phyloP scores from a whole-genome alignment of 2,329 filamentous ascomycete species.

The Calycina marina region DNA sequence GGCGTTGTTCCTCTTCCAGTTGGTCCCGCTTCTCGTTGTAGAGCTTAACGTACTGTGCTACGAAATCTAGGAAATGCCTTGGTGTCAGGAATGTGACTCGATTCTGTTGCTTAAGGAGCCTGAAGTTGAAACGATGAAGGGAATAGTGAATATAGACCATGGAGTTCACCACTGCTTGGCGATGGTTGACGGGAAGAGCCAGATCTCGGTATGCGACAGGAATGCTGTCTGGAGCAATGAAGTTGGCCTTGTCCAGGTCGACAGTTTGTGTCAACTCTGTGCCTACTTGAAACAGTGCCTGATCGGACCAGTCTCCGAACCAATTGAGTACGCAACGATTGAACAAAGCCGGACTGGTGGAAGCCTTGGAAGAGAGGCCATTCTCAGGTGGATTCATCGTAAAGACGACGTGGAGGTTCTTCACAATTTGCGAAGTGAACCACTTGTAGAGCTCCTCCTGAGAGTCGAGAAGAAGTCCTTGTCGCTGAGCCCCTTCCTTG shows the following conservation, averaged over 20 bases:
- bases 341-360: conserved; percentile 94
- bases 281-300: conserved; percentile 94
- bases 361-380: conserved; percentile 86
- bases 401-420: conserved; percentile 97
- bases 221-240: conserved; percentile 75
- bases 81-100: conserved; percentile 88
- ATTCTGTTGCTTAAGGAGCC: conserved; percentile 81
- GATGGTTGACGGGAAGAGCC: conserved; percentile 70
- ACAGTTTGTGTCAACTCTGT: conserved; percentile 93
- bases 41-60: conserved; percentile 90
- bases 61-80: conserved; percentile 94
- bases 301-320: conserved; percentile 99
- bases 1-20: conserved; percentile 93
- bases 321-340: conserved; percentile 99
- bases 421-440: conserved; percentile 99
- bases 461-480: conserved; percentile 88
- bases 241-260: conserved; percentile 80
- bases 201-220: conserved; percentile 85
- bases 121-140: conserved; percentile 75
- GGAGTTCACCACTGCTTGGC: conserved; percentile 85
- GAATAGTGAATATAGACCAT: conserved; percentile 99
- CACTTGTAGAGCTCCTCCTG: conserved; percentile 99
- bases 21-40: conserved; percentile 98
- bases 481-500: conserved; percentile 93
- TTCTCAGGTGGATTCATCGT: conserved; percentile 99